Conservation (phyloP, 441 rosid genomes). For the Euphorbia corollata region DNA sequence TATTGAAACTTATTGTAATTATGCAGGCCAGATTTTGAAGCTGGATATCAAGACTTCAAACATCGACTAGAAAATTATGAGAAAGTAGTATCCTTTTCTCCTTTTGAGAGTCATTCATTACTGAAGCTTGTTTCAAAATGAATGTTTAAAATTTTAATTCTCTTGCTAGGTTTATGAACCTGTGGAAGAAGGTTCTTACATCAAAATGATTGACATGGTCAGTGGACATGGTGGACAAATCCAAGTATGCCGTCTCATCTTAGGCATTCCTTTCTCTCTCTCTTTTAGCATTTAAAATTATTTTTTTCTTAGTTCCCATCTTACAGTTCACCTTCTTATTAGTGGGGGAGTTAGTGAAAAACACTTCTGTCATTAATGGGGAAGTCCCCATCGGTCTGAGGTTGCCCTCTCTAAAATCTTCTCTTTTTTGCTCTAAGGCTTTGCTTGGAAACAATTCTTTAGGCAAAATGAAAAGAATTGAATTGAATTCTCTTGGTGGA, state of each 20-base stretch:
- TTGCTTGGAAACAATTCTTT: too few relatives aligned
- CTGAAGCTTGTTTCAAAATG: conserved; percentile 16
- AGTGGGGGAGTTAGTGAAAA: too few relatives aligned
- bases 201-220: conserved; percentile 99
- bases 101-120: conserved; percentile 15
- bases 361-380: too few relatives aligned
- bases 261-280: neutral
- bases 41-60: conserved; percentile 84
- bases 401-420: too few relatives aligned
- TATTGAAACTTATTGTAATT: conserved; percentile 27
- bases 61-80: conserved; percentile 77
- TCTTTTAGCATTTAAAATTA: too few relatives aligned
- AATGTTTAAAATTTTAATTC: conserved; percentile 16
- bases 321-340: too few relatives aligned
- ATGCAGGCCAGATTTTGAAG: conserved; percentile 86
- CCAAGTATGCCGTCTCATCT: conserved; percentile 44
- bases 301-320: too few relatives aligned
- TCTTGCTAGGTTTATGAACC: conserved; percentile 85
- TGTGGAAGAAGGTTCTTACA: conserved; percentile 97
- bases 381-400: too few relatives aligned
- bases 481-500: too few relatives aligned
- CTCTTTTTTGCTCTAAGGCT: too few relatives aligned
- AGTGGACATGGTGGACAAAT: conserved; percentile 95
- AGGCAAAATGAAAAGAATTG: too few relatives aligned
- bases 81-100: conserved; percentile 40